A percentile compares a stretch with the other conserved stretches of the same genome.
Evolutionary conservation across 345 rosid genomes (phyloP).

Genomic region (Lenwebbia sp.): DNA sequence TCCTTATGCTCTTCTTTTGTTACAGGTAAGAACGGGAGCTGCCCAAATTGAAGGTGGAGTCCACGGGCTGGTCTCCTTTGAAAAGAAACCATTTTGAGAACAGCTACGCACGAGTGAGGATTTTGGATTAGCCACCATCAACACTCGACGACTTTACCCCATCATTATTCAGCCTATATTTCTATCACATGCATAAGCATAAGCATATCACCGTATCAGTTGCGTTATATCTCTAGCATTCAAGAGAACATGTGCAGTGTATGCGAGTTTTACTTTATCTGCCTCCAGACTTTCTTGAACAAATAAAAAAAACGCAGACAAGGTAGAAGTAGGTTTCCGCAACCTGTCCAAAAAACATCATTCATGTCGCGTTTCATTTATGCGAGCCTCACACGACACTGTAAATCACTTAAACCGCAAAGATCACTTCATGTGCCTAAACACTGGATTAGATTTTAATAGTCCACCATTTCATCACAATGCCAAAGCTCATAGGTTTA

Average conservation of each 20-base stretch:
- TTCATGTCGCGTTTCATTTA: background rate
- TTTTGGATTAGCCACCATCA: background rate
- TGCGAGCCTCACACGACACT: background rate
- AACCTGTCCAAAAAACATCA: background rate
- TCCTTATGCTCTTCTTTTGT: background rate
- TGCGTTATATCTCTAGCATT: background rate
- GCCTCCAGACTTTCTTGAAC: background rate
- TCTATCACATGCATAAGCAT: background rate
- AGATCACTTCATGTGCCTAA: background rate
- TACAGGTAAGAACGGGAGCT: constrained; percentile 81
- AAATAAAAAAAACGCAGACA: background rate
- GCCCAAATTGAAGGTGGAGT: constrained; percentile 93
- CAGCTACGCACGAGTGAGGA: background rate
- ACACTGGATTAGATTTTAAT: background rate
- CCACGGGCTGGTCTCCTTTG: constrained; percentile 66
- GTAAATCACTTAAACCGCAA: background rate
- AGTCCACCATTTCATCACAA: background rate
- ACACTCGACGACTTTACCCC: background rate
- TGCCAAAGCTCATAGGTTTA: background rate
- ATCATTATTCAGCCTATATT: background rate
- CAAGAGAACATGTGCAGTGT: background rate
- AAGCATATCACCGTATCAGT: background rate
- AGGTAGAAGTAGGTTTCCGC: background rate
- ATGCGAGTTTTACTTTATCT: background rate
- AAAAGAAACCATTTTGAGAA: constrained; percentile 53